Evolutionary conservation across 257 asterid genomes (phyloP), one percentile per base, ranked within the genome.

Genomic region (Ehretia macrophylla): DNA sequence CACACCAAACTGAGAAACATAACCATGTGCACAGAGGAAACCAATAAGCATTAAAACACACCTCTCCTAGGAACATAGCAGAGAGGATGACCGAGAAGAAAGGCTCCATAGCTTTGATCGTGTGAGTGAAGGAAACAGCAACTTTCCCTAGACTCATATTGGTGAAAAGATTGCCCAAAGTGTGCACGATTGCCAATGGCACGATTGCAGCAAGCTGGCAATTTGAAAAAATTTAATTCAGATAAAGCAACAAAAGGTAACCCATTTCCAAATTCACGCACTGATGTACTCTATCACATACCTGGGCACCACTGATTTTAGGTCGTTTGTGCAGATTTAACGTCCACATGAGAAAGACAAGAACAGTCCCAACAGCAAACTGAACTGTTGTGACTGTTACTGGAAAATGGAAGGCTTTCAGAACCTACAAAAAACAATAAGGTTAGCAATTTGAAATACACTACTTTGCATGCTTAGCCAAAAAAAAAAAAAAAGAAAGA

Each of bases 111-210:
- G 96, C 96, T 74, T 90, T 90, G 42, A 90, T 81, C 8, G 97
- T 90, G 80, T 90, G 96, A 56, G 97, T 87, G 76, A 87, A 90
- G 6, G 97, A 90, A 70, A 90, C 96, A 1, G 97, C 67, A 76
- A 90, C 96, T 81, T 83, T 82, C 56, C 98, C 98, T 17, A 90
- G 96, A 69, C 98, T 90, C 90, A 87, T 77, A 56, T 90, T 90
- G 59, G 96, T 90, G 87, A 90, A 90, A 60, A 90, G 91, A 75
- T 90, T 87, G 51, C 98, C 96, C 72, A 90, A 70, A 14, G 89
- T 79, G 64, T 87, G 98, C 71, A 79, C 95, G 72, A 85, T 62
- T 11, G 96, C 98, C 77, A 90, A 54, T 40, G 98, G 98, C 58
- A 85, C 69, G 69, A 87, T 87, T 38, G 87, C 86, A 60, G 63